Base-by-base conservation (phyloP, 495 filamentous ascomycete genomes). In the Aspergillus carlsbadensis region DNA sequence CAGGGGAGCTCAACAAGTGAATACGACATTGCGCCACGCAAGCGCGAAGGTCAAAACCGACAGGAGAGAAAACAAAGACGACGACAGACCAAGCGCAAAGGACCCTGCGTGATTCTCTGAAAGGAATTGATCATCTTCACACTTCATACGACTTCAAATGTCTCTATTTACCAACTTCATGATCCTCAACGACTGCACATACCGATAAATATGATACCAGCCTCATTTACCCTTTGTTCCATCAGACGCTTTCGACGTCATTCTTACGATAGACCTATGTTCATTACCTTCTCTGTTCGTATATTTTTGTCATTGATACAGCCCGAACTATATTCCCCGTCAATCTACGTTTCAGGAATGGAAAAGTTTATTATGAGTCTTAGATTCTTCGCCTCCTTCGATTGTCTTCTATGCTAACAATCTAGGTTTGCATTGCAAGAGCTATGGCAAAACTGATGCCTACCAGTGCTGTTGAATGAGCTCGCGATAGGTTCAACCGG, bases 71-170 rank as follows among this genome's bases (percentile, higher is more conserved):
- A 72, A 61, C 58, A 72, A 10, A 66, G 63, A 41, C 58, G 60
- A 36, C 65, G 67, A 40, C 60, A 61, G 26, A 58, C 54, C 10
- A 58, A 59, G 54, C 72, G 74, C 17, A 65, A 67, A 46, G 66
- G 67, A 7, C 70, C 73, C 15, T 79, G 76, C 66, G 71, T 78
- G 36, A 75, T 79, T 57, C 66, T 79, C 48, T 79, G 64, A 69
- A 43, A n/a, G n/a, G 31, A 48, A 39, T 26, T 33, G 21, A 17
- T 10, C 20, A 14, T 54, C 18, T 31, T 36, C 36, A 36, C n/a
- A n/a, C n/a, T n/a, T 29, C 8, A 29, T 54, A 26, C 34, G 52
- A 40, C 44, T 52, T 18, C 43, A n/a, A 35, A 49, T 14, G 41
- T 13, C n/a, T n/a, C n/a, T 31, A 48, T 18, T 31, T 46, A 56